Base-by-base conservation (phyloP, 371 early-diverging fungal species). In the Zopfochytrium polystomum region DNA sequence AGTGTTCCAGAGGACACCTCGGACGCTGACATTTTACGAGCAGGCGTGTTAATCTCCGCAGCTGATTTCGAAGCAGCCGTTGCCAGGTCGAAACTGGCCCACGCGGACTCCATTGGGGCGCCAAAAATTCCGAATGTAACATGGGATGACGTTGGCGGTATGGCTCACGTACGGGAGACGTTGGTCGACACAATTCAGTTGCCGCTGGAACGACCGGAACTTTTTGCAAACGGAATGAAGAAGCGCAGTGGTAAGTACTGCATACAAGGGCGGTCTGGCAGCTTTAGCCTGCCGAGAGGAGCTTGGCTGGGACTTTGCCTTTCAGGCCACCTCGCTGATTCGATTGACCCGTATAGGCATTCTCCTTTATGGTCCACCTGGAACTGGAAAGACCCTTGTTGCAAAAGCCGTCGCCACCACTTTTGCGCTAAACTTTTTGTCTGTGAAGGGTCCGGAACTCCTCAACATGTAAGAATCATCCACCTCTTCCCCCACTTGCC, bases 381-480 rank as follows among this genome's bases (percentile, higher is more conserved):
- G 99, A 20, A 99, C 99, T 0, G 99, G 99, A 51, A 99, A 99
- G 73, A 96, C 96, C 2, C 75, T 97, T 33, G 82, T 99, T 13
- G 99, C 99, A n/a, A 99, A 99, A 74, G 99, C 99, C 0, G 95
- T 99, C 49, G 99, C 99, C 0, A 98, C 91, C 25, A 95, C 95
- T 22, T 95, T 96, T 68, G 90, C 93, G 2, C 89, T 98, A 38
- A 97, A 96, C 79, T 96, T 99, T 66, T 90, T 97, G 63, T 90
- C 95, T 23, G 98, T 99, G 55, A 99, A 99, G 74, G 99, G 99
- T 1, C 99, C 99, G 7, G 99, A 99, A 26, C 50, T 63, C 1
- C 44, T 63, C 11, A 63, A 63, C 63, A 63, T 63, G 63, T 45
- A 34, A 34, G 7, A 7, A 11, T 7, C 38, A 38, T 11, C n/a